phyloP scores from a whole-genome alignment of 73 alveolate genomes.

The Paramecium biaurelia region DNA sequence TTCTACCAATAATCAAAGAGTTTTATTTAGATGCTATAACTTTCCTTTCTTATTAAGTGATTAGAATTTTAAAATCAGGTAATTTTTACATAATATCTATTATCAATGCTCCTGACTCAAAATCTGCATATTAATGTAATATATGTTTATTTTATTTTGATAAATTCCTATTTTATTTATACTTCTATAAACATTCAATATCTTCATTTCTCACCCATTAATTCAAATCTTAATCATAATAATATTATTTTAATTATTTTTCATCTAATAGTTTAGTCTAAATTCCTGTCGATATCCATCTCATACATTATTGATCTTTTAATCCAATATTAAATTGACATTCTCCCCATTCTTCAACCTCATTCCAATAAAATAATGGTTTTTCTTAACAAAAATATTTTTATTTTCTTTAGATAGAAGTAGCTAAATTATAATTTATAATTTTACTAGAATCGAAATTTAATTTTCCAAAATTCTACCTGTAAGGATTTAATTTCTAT shows the following conservation, averaged over 20 bases:
- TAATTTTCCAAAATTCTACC: background rate
- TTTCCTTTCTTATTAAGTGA: conserved; percentile 68
- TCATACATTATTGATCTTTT: background rate
- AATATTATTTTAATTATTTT: background rate
- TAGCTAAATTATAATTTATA: background rate
- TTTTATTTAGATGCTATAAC: conserved; percentile 72
- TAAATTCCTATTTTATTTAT: background rate
- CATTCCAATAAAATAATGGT: background rate
- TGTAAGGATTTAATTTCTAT: background rate
- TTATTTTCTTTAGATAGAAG: background rate
- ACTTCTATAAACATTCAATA: no score
- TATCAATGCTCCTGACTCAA: conserved; percentile 54
- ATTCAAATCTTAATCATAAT: background rate
- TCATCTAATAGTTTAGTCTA: background rate
- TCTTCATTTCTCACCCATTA: conserved; percentile 1
- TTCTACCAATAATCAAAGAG: conserved; percentile 80
- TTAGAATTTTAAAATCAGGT: conserved; percentile 66
- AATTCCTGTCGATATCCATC: background rate
- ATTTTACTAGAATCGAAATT: background rate
- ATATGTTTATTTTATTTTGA: conserved; percentile 43
- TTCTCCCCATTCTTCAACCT: background rate
- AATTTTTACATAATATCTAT: conserved; percentile 53
- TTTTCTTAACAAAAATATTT: background rate
- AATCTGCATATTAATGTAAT: conserved; percentile 53
- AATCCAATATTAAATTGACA: background rate